Base-by-base conservation (phyloP, 768 basidiomycete genomes). In the Lyophyllum decastes region DNA sequence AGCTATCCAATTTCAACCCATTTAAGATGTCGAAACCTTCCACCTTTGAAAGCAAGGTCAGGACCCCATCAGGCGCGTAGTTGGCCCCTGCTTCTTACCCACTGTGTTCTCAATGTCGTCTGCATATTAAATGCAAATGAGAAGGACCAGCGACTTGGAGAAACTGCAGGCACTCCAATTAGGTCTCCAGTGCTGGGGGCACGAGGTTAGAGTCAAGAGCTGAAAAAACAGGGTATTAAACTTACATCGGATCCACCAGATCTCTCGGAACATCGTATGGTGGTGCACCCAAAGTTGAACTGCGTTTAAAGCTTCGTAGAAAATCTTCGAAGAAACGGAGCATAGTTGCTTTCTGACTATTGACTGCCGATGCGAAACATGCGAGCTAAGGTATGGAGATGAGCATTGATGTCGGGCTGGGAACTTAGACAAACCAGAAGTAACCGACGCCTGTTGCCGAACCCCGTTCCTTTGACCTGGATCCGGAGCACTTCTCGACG, bases 201-300 rank as follows among this genome's bases (percentile, higher is more conserved):
- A 21, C 17, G 17, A 38, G 14, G 9, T 4, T 38, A 21, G 12
- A 19, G 34, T 51, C 17, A n/a, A n/a, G 19, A 16, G 10, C 10
- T 34, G 22, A 34, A 25, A 14, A 17, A 38, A 17, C 22, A 25
- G 22, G 9, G 25, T 1, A 33, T 17, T n/a, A 24, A 3, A 35
- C 64, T 40, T 49, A 63, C 68, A 34, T 55, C 8, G 63, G 64
- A 58, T 71, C 68, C 11, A 71, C 38, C 22, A 68, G 48, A 22
- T 60, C 46, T 5, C 55, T 47, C 2, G 70, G 68, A n/a, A 71
- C 62, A 25, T 50, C 38, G 58, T 57, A 71, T 1, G 68, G 68
- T 12, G 57, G 56, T 10, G 30, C 22, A 1, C 68, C 70, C 54
- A 43, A 14, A 12, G 22, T 49, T 25, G 34, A 16, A 40, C 7